Evolutionary conservation across 2,329 filamentous ascomycete species (phyloP).

Genomic region (Keithomyces neogunnii): DNA sequence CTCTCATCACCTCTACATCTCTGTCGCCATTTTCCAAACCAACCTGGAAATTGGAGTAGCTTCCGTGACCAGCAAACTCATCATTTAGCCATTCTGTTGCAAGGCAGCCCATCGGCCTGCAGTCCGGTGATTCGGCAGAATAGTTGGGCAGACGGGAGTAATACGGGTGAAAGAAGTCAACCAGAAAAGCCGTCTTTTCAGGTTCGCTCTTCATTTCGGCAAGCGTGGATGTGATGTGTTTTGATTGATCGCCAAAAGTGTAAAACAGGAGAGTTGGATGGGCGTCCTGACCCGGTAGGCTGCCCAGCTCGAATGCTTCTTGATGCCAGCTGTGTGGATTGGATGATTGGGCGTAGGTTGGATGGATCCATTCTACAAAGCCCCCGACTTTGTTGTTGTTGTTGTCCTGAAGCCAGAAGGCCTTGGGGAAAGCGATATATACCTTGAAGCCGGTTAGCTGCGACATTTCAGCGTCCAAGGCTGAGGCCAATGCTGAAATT

Average conservation of each 20-base stretch:
- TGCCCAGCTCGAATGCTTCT: constrained; percentile 68
- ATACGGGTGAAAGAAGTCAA: constrained; percentile 68
- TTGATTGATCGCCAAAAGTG: constrained; percentile 56
- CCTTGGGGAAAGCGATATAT: constrained; percentile 61
- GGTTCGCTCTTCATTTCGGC: constrained; percentile 31
- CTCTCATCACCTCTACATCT: constrained; percentile 59
- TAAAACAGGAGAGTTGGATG: constrained; percentile 87
- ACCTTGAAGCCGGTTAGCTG: constrained; percentile 23
- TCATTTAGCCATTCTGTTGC: constrained; percentile 75
- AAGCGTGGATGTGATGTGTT: constrained; percentile 40
- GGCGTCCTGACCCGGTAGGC: constrained; percentile 45
- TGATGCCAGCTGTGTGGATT: constrained; percentile 63
- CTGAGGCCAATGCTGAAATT: neutral
- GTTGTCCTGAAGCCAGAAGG: constrained; percentile 58
- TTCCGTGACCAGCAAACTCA: constrained; percentile 70
- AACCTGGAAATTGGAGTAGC: constrained; percentile 78
- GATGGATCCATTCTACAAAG: constrained; percentile 70
- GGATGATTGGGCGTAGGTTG: constrained; percentile 51
- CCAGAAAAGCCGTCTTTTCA: constrained; percentile 45
- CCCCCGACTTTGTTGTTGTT: constrained; percentile 44
- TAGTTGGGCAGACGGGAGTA: constrained; percentile 68
- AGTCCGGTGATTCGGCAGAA: constrained; percentile 39
- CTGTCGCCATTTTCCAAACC: constrained; percentile 61
- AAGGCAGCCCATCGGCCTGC: constrained; percentile 53
- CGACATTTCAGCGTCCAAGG: neutral